Percentiles rank a stretch among this genome's conserved stretches.
Evolutionary conservation across 23 red algal genomes (phyloP).

Genomic region (Gracilaria gracilis): DNA sequence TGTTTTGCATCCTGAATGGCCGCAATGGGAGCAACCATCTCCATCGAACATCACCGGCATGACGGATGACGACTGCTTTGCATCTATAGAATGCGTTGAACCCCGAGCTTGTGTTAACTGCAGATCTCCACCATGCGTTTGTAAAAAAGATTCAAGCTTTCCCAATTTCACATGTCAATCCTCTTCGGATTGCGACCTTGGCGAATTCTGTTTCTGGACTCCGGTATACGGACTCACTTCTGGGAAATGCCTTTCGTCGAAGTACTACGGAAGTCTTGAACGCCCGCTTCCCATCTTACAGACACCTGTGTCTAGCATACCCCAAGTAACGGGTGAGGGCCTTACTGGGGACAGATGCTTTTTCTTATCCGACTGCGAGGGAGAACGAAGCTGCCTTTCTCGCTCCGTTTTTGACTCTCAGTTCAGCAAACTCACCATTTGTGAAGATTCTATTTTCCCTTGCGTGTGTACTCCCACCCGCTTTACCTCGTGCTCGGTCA

Average conservation of each 20-base stretch:
- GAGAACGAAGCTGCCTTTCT: not conserved
- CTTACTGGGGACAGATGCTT: not conserved
- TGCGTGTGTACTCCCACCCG: not conserved
- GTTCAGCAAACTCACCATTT: not conserved
- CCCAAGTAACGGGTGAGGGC: not conserved
- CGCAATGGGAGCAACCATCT: not conserved
- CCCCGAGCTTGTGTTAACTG: not conserved
- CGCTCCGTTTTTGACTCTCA: not conserved
- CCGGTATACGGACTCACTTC: not conserved
- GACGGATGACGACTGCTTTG: not conserved
- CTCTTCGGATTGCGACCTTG: not conserved
- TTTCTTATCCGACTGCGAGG: not conserved
- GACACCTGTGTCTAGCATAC: not conserved
- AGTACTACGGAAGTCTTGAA: not conserved
- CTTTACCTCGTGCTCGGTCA: not conserved
- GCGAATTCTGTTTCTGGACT: conserved; percentile 7
- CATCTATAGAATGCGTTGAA: not conserved
- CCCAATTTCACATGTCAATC: not conserved
- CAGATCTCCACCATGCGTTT: not conserved
- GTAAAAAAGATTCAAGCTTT: not conserved
- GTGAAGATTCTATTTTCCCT: not conserved
- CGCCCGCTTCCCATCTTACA: not conserved
- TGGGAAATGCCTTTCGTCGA: not conserved
- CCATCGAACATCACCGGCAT: not conserved
- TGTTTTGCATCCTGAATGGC: not conserved